Base-by-base conservation (phyloP, 2,329 filamentous ascomycete genomes). In the Fusarium mangiferae region DNA sequence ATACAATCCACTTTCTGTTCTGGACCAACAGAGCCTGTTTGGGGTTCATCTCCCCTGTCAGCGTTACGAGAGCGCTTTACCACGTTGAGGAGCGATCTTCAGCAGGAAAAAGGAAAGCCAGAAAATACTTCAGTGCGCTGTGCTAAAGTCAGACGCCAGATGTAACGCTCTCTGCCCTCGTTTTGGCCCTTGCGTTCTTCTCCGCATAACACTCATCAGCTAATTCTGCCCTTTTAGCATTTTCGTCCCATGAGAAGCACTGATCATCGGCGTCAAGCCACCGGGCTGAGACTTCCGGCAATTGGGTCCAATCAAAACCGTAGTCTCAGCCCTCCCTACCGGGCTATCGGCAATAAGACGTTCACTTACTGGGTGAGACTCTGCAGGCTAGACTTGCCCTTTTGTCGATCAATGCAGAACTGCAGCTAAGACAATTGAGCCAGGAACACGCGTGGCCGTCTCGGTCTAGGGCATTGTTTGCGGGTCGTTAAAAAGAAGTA, bases 401-500 rank as follows among this genome's bases (percentile, higher is more conserved):
- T 42, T 18, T 58, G 59, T 24, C 41, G 70, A 74, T 73, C 60
- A 13, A 9, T 49, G 24, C 56, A 59, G 26, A 48, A 35, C 22
- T 42, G 59, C 12, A 48, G 18, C 35, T 30, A 9, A 6, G 14
- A 18, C 14, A 18, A 26, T 26, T 38, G 28, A 35, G 28, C 44
- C 61, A 67, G 61, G 57, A 51, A 74, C n/a, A 26, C 70, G 24
- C 30, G 38, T 33, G 52, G 38, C 36, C 55, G 55, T 66, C 41
- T 60, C 35, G 26, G 20, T 22, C 44, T 42, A 33, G 35, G 22
- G 0, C 28, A 18, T n/a, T 30, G 33, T 30, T 7, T 11, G 44
- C 38, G 49, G 39, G 30, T 18, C 54, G 10, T 33, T 7, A 22
- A 22, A 18, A 24, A 49, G 28, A 66, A 66, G 30, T 14, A 61